Conservation (phyloP, 2,329 filamentous ascomycete genomes). For the Fragosphaeria purpurea region DNA sequence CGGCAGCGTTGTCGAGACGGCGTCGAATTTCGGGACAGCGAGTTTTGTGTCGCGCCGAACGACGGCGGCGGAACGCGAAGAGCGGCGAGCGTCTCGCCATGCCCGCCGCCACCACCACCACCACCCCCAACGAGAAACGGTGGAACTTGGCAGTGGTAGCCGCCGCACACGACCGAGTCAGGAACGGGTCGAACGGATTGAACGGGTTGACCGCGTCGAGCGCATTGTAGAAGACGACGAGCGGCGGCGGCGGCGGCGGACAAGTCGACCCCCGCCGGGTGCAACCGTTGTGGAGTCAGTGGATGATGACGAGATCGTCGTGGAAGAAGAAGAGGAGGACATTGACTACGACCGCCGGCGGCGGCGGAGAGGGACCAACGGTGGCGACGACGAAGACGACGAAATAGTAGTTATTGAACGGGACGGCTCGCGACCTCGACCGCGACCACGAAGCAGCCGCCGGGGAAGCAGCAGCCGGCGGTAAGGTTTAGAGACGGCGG, state of each 20-base stretch:
- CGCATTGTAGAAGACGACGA: slow-evolving; percentile 14
- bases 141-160: slow-evolving; percentile 17
- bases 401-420: slow-evolving; percentile 7
- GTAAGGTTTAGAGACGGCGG: no score
- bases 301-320: slow-evolving; percentile 4
- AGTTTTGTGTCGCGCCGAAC: slow-evolving; percentile 15
- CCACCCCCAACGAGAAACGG: slow-evolving; percentile 16
- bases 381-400: slow-evolving; percentile 5
- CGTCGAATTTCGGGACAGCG: slow-evolving; percentile 14
- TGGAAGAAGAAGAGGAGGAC: slow-evolving; percentile 3
- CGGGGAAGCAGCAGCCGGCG: no score
- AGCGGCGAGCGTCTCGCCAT: slow-evolving; percentile 1
- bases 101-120: slow-evolving; percentile 10
- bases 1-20: slow-evolving; percentile 9
- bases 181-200: slow-evolving; percentile 18
- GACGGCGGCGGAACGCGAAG: not conserved
- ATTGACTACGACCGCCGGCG: not conserved
- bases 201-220: slow-evolving; percentile 14
- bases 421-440: not conserved
- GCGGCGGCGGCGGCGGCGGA: slow-evolving; percentile 8
- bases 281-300: not conserved
- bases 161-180: slow-evolving; percentile 11
- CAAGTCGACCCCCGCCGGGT: not conserved
- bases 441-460: no score
- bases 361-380: not conserved